phyloP scores from a whole-genome alignment of 1,284 basidiomycete genomes.

The Athelia psychrophila region DNA sequence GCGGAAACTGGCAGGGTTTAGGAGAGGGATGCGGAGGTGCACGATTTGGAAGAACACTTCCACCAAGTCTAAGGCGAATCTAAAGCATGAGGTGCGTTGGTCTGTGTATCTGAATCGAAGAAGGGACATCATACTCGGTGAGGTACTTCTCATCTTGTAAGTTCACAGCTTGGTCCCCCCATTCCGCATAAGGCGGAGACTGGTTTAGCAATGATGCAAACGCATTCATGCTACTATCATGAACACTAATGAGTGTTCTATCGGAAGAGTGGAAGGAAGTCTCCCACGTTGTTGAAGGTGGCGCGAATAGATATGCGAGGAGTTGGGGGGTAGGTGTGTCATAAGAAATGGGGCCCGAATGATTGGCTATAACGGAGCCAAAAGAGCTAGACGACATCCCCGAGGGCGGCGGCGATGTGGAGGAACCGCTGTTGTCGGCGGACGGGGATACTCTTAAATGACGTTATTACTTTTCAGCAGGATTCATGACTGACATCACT shows the following conservation, averaged over 20 bases:
- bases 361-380: not conserved
- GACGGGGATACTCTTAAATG: not conserved
- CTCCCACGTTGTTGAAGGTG: constrained; percentile 32
- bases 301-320: constrained; percentile 68
- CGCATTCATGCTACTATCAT: constrained; percentile 19
- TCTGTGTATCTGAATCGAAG: constrained; percentile 5
- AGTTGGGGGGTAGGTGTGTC: constrained; percentile 61
- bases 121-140: constrained; percentile 60
- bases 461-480: not conserved
- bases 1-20: constrained; percentile 77
- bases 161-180: constrained; percentile 69
- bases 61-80: constrained; percentile 84
- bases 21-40: constrained; percentile 77
- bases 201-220: constrained; percentile 14
- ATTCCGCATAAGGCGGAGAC: constrained; percentile 50
- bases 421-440: not conserved
- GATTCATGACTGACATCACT: not conserved
- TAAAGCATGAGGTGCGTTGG: constrained; percentile 27
- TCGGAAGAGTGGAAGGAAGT: not conserved
- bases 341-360: constrained; percentile 40
- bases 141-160: constrained; percentile 70
- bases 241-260: constrained; percentile 4
- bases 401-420: constrained; percentile 15
- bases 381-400: constrained; percentile 17
- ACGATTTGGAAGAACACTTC: constrained; percentile 90